Base-by-base conservation (phyloP, 169 alveolate genomes). In the Eimeria maxima region DNA sequence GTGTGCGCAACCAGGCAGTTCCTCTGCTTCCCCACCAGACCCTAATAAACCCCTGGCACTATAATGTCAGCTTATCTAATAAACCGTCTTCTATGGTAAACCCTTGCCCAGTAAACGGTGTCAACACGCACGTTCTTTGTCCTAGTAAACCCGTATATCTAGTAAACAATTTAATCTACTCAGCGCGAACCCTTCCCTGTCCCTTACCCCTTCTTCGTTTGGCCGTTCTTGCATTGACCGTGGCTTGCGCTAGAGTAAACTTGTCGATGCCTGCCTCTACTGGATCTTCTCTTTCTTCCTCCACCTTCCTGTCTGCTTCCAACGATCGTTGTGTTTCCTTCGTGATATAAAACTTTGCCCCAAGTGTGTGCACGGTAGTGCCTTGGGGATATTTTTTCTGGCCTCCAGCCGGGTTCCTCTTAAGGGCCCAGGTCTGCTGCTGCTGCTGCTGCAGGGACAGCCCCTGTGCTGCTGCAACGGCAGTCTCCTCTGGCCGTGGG, bases 401-500 rank as follows among this genome's bases (percentile, higher is more conserved):
- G 53, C 27, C 50, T 11, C 5, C 76, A 27, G 2, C 7, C 38
- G 73, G 38, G 38, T 2, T 33, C 73, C 73, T 33, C 33, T 20
- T 20, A 4, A 20, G 76, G 45, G 45, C 10, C 42, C 53, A 24
- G 0, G 27, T 24, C 50, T 67, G 78, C 78, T 27, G 78, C 78
- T 27, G 78, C 38, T 63, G 42, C 73, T 63, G 73, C 73, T 24
- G 47, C 29, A 47, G 55, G 0, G 91, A 33, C 27, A 55, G 74
- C 53, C 73, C 74, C 29, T 50, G 57, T 1, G 73, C 53, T n/a
- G 73, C 53, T 4, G 91, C 73, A 13, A 45, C 67, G 14, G 16
- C 74, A 24, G 73, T 38, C 14, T 83, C 91, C 24, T 83, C 91
- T 3, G 91, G 91, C 27, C 74, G 11, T 29, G 91, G 91, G 91